phyloP scores from a whole-genome alignment of 805 yeast genomes.

The Brettanomyces bruxellensis region DNA sequence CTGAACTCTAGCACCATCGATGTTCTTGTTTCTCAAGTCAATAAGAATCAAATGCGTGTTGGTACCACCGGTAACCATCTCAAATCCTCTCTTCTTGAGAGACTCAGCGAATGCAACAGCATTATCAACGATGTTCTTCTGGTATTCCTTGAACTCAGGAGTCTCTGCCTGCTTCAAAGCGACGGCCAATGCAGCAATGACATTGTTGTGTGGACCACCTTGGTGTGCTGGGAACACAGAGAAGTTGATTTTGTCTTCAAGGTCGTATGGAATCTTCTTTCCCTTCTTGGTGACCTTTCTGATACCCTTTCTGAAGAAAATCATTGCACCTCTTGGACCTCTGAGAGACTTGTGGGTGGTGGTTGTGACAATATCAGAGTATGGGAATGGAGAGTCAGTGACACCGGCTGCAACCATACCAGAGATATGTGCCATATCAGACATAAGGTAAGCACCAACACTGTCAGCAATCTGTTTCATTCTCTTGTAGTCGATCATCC shows the following conservation, averaged over 20 bases:
- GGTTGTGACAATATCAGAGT: slow-evolving; percentile 94
- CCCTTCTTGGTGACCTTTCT: slow-evolving; percentile 79
- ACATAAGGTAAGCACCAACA: slow-evolving; percentile 86
- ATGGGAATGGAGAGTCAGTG: slow-evolving; percentile 84
- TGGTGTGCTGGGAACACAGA: slow-evolving; percentile 99
- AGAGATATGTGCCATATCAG: slow-evolving; percentile 97
- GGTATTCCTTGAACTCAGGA: slow-evolving; percentile 85
- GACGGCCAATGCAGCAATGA: slow-evolving; percentile 91
- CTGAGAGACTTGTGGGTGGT: slow-evolving; percentile 96
- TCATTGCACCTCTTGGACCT: slow-evolving; percentile 99
- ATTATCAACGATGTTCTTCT: slow-evolving; percentile 70
- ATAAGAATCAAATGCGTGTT: slow-evolving; percentile 89
- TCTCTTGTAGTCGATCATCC: slow-evolving; percentile 82
- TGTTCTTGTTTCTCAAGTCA: slow-evolving; percentile 65
- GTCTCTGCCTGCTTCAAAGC: slow-evolving; percentile 88
- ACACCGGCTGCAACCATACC: slow-evolving; percentile 95
- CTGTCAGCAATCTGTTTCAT: slow-evolving; percentile 87
- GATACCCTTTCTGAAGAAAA: slow-evolving; percentile 92
- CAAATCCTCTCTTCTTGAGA: slow-evolving; percentile 55
- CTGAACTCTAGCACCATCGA: slow-evolving; percentile 96
- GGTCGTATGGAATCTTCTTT: slow-evolving; percentile 74
- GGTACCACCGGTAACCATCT: slow-evolving; percentile 86
- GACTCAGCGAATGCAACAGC: slow-evolving; percentile 70
- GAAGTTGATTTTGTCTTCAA: slow-evolving; percentile 87
- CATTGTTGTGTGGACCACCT: slow-evolving; percentile 99